Conservation (phyloP, 2,329 filamentous ascomycete genomes). For the Furcasterigmium furcatum region DNA sequence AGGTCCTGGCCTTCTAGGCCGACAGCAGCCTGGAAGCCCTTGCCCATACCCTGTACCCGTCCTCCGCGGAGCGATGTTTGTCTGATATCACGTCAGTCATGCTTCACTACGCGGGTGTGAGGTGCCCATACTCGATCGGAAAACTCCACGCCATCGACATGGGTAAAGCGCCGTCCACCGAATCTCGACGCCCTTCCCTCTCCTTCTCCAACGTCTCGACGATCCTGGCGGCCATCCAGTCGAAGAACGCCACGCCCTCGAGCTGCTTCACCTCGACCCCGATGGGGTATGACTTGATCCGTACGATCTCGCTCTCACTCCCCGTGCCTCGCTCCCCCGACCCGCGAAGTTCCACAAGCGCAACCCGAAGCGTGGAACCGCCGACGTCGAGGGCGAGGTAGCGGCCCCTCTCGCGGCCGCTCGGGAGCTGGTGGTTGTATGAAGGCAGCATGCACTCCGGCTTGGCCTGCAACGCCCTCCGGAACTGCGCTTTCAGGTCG, state of each 20-base stretch:
- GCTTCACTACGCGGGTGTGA: neutral
- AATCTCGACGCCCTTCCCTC: conserved; percentile 19
- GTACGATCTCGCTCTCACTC: conserved; percentile 48
- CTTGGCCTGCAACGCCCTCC: conserved; percentile 47
- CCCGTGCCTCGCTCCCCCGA: conserved; percentile 27
- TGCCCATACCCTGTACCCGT: conserved; percentile 60
- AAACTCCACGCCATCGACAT: conserved; percentile 68
- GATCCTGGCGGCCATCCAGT: conserved; percentile 65
- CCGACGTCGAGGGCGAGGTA: conserved; percentile 67
- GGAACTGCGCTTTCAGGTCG: conserved; percentile 52
- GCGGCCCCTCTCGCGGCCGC: conserved; percentile 55
- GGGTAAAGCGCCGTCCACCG: conserved; percentile 38
- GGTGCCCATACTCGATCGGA: conserved; percentile 59
- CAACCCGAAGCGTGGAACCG: conserved; percentile 64
- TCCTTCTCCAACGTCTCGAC: conserved; percentile 47
- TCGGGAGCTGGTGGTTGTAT: conserved; percentile 61
- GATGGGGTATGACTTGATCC: conserved; percentile 55
- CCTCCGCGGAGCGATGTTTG: conserved; percentile 63
- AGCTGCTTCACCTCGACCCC: conserved; percentile 51
- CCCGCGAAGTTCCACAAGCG: conserved; percentile 57
- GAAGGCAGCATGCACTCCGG: conserved; percentile 62
- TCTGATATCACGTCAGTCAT: conserved; percentile 29
- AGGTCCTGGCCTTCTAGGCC: conserved; percentile 58
- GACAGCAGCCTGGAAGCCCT: conserved; percentile 58
- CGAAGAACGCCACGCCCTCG: conserved; percentile 58